Base-by-base conservation (phyloP, 1,139 yeast species). In the Citeromyces siamensis region DNA sequence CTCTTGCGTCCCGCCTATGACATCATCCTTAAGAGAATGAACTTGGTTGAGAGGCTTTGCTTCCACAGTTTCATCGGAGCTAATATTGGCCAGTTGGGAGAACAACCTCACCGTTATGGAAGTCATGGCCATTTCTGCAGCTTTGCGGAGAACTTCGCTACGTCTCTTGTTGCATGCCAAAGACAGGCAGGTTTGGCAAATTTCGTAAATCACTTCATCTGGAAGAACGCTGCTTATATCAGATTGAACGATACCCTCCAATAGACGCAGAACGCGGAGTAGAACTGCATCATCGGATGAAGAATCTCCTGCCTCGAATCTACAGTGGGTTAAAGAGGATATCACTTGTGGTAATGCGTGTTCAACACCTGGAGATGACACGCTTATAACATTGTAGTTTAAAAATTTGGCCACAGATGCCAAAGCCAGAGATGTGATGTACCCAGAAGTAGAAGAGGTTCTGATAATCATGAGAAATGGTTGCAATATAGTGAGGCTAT, bases 251-350 rank as follows among this genome's bases (percentile, higher is more conserved):
- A 88, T 68, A 32, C 65, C 60, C 47, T 85, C 93, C 53, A 90
- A 65, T 29, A 90, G 62, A 33, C 81, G 64, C 45, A 93, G 68
- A 18, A 93, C 94, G 50, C 84, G 84, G 38, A 88, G 65, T 38
- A 93, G 62, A 4, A 93, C 93, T 0, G 94, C 84, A 51, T 93
- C 98, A 57, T 93, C 98, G 32, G 88, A 80, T 32, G 80, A 73
- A 53, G 86, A 95, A 52, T 88, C 96, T 0, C 94, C 83, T 2
- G 95, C 95, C 59, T 90, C 97, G 53, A 90, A 93, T 28, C 95
- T 73, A 56, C 98, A 90, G 51, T 86, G 95, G 0, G 97, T 84
- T 41, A 93, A 68, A 0, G 96, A 81, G 13, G 83, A 71, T 14
- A 80, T 70, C 39, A 79, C 64, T 47, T 77, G 80, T 10, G 75